These are phyloP conservation scores for Fusarium marasasianum DNA, from an alignment of 2,329 filamentous ascomycete genomes.

Conservation along the genomic window DNA sequence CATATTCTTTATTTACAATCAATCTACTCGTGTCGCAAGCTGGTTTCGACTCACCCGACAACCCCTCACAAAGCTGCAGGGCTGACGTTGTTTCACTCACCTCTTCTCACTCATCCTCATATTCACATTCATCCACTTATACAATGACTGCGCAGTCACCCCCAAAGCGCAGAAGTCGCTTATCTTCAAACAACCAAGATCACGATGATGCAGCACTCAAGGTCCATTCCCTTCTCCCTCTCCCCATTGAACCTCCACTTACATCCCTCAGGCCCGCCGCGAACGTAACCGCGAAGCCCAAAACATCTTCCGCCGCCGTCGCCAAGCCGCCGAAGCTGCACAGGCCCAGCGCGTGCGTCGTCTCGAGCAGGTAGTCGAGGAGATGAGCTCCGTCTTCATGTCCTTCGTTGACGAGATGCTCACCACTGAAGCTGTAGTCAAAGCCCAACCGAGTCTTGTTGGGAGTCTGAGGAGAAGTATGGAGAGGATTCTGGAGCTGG, in stretches of 20 bases:
- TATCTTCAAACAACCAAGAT: constrained; percentile 25
- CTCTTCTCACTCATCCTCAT: neutral
- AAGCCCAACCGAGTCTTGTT: constrained; percentile 29
- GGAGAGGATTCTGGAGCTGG: constrained; percentile 36
- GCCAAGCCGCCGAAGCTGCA: constrained; percentile 42
- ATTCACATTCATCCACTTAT: neutral
- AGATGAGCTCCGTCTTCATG: constrained; percentile 45
- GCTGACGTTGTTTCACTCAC: neutral
- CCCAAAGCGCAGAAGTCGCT: constrained; percentile 37
- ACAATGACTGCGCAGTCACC: constrained; percentile 17
- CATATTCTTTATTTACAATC: neutral
- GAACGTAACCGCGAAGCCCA: constrained; percentile 45
- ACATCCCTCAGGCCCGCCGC: constrained; percentile 38
- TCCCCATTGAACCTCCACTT: neutral
- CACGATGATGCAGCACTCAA: constrained; percentile 40
- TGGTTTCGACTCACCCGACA: neutral
- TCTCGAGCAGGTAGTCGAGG: constrained; percentile 42
- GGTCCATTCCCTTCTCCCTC: constrained; percentile 4
- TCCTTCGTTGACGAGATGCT: constrained; percentile 43
- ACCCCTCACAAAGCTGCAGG: neutral
- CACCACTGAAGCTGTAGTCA: constrained; percentile 37
- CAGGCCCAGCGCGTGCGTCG: constrained; percentile 40
- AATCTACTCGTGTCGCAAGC: neutral
- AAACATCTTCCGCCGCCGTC: constrained; percentile 42
- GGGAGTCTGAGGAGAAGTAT: constrained; percentile 32